These are phyloP conservation scores for Aureobasidium mangrovei DNA, from an alignment of 2,329 filamentous ascomycete species.

Conservation along the genomic window DNA sequence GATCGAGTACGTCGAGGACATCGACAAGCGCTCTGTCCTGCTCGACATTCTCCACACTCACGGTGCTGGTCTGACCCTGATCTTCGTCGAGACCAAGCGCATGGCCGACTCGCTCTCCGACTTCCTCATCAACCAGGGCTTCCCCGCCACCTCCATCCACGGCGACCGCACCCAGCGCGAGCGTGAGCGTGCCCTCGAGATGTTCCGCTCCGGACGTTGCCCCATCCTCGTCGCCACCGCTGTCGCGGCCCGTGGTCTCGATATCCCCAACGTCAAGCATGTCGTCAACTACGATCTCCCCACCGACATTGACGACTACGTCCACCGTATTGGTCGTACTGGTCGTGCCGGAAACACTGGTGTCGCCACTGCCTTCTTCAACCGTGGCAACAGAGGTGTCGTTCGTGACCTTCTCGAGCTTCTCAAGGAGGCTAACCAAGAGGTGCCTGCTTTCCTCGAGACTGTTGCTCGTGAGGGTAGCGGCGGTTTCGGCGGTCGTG, in stretches of 20 bases:
- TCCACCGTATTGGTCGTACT: conserved; percentile 98
- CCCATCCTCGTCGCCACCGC: conserved; percentile 95
- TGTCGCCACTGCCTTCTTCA: conserved; percentile 98
- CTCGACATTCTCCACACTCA: conserved; percentile 96
- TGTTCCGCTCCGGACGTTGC: conserved; percentile 93
- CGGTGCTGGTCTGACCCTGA: conserved; percentile 78
- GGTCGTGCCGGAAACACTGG: conserved; percentile 98
- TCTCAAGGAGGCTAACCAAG: conserved; percentile 97
- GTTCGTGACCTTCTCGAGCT: conserved; percentile 95
- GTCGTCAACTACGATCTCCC: conserved; percentile 99
- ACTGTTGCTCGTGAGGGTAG: conserved; percentile 92
- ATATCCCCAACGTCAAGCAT: conserved; percentile 94
- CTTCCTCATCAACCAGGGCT: conserved; percentile 96
- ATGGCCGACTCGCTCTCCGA: conserved; percentile 98
- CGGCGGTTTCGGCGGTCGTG: conserved; percentile 58
- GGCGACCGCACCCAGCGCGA: conserved; percentile 97
- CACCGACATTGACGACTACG: conserved; percentile 96
- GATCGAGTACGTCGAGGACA: conserved; percentile 93
- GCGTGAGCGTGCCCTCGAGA: conserved; percentile 94
- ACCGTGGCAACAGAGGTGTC: conserved; percentile 96
- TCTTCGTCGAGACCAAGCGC: conserved; percentile 99
- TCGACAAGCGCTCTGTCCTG: conserved; percentile 94
- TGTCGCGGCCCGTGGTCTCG: conserved; percentile 75
- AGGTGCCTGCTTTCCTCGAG: conserved; percentile 88
- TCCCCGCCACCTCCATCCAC: conserved; percentile 97